These are phyloP conservation scores for Vitis riparia DNA, from an alignment of 164 flowering plant species.

Conservation along the genomic window DNA sequence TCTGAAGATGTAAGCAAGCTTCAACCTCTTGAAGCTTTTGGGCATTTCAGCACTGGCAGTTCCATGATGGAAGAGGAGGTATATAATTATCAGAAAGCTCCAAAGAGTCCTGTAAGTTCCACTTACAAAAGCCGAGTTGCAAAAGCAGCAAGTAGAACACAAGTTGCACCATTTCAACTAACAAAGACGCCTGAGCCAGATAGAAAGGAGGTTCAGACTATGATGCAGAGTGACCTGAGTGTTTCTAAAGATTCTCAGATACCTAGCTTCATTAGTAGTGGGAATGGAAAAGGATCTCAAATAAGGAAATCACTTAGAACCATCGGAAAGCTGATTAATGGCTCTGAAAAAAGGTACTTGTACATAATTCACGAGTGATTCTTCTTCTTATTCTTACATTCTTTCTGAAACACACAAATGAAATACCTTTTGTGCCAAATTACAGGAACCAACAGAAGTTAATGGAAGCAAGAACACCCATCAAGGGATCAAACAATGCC, in stretches of 20 bases:
- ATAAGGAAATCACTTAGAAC: conserved; percentile 72
- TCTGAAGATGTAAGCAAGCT: conserved; percentile 16
- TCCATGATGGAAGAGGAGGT: conserved; percentile 26
- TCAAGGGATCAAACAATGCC: conserved; percentile 10
- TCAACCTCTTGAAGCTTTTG: conserved; percentile 6
- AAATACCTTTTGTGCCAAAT: background rate
- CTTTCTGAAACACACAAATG: too few relatives aligned
- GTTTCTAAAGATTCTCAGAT: conserved; percentile 32
- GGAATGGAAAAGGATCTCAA: conserved; percentile 64
- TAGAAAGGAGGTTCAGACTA: conserved; percentile 25
- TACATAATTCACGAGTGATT: too few relatives aligned
- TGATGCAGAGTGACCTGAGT: conserved; percentile 29
- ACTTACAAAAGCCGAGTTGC: conserved; percentile 20
- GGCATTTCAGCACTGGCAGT: conserved; percentile 4
- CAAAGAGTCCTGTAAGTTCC: conserved; percentile 35
- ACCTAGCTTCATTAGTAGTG: conserved; percentile 18
- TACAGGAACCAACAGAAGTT: conserved; percentile 54
- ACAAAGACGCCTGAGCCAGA: conserved; percentile 59
- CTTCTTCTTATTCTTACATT: too few relatives aligned
- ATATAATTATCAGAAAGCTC: conserved; percentile 15
- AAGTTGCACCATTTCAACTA: conserved; percentile 30
- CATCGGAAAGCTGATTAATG: conserved; percentile 80
- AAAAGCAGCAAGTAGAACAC: conserved; percentile 26
- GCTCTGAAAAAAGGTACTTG: conserved; percentile 75
- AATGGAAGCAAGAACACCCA: conserved; percentile 29